phyloP scores from a whole-genome alignment of 2,329 filamentous ascomycete genomes.

The Neodidymelliopsis sp. region DNA sequence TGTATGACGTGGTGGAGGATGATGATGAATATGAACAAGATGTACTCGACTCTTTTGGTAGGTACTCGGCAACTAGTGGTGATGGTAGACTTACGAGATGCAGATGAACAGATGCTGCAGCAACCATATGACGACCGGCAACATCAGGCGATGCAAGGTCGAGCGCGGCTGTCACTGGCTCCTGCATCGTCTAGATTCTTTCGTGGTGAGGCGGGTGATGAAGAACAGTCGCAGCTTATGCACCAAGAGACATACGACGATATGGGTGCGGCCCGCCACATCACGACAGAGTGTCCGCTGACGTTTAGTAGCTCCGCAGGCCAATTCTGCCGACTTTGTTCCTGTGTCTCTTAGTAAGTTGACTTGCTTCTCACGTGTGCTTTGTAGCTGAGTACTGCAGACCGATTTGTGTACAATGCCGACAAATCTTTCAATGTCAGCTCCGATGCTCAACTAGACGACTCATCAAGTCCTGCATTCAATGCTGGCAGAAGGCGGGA shows the following conservation, averaged over 20 bases:
- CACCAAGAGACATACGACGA: neutral
- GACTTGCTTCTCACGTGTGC: neutral
- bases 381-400: conserved; percentile 2
- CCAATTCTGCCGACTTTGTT: conserved; percentile 4
- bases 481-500: conserved; percentile 45
- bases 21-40: conserved; percentile 25
- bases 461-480: conserved; percentile 52
- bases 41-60: conserved; percentile 60
- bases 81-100: neutral
- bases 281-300: neutral
- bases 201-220: neutral
- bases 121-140: conserved; percentile 44
- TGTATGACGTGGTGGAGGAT: conserved; percentile 37
- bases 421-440: conserved; percentile 31
- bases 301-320: conserved; percentile 4
- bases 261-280: neutral
- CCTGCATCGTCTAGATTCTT: conserved; percentile 18
- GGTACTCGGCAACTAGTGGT: conserved; percentile 6
- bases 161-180: conserved; percentile 49
- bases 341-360: conserved; percentile 16
- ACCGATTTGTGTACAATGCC: conserved; percentile 34
- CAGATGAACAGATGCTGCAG: conserved; percentile 49
- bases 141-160: conserved; percentile 44
- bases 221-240: neutral
- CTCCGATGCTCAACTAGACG: conserved; percentile 37